Evolutionary conservation across 2,329 filamentous ascomycete species (phyloP).

Genomic region (Neonectria ditissima): DNA sequence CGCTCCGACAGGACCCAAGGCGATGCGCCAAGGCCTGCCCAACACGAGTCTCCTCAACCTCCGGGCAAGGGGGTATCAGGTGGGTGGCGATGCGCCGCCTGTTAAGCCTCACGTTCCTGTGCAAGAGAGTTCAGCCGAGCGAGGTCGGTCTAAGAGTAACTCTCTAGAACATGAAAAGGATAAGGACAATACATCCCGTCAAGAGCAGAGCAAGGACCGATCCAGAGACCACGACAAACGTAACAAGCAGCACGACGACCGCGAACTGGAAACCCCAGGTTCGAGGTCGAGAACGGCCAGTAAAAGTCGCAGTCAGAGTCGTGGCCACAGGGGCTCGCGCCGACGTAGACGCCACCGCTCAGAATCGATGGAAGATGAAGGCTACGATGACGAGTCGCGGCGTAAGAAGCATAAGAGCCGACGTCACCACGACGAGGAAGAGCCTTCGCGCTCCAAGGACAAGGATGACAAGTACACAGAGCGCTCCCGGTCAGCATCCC

Average conservation of each 20-base stretch:
- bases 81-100: conserved; percentile 54
- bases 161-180: conserved; percentile 56
- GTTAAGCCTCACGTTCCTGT: conserved; percentile 31
- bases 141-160: conserved; percentile 60
- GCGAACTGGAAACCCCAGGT: conserved; percentile 46
- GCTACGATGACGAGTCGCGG: conserved; percentile 59
- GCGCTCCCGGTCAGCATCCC: conserved; percentile 74
- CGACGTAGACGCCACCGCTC: conserved; percentile 69
- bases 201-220: conserved; percentile 52
- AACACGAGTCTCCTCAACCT: conserved; percentile 81
- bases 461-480: conserved; percentile 60
- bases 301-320: conserved; percentile 54
- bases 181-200: conserved; percentile 48
- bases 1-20: conserved; percentile 93
- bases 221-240: conserved; percentile 41
- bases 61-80: conserved; percentile 64
- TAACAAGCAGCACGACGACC: conserved; percentile 39
- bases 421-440: conserved; percentile 59
- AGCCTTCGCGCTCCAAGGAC: conserved; percentile 52
- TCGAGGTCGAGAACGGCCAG: conserved; percentile 47
- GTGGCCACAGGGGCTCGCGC: conserved; percentile 60
- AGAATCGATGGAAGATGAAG: conserved; percentile 61
- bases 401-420: conserved; percentile 64
- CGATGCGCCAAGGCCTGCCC: conserved; percentile 89
- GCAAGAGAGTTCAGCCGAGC: conserved; percentile 36